Conservation (phyloP, 108 stramenopile genomes). For the Aurantiochytrium sp. region DNA sequence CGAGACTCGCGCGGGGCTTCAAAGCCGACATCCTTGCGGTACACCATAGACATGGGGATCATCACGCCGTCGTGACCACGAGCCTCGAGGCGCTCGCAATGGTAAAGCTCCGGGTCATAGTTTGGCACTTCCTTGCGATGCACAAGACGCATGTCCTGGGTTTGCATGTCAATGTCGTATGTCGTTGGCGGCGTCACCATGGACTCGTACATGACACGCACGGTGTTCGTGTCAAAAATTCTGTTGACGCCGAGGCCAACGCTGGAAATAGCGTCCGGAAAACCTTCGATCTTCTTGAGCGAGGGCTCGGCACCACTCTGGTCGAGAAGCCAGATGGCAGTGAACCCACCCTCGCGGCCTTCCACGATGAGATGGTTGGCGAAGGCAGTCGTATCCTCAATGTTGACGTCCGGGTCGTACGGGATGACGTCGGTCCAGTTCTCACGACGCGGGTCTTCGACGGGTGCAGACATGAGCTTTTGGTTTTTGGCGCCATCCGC, state of each 20-base stretch:
- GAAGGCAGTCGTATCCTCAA: slow-evolving; percentile 53
- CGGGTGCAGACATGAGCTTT: slow-evolving; percentile 30
- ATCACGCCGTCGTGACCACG: slow-evolving; percentile 66
- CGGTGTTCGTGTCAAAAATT: slow-evolving; percentile 60
- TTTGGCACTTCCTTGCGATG: slow-evolving; percentile 72
- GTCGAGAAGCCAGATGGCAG: slow-evolving; percentile 32
- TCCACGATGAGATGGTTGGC: slow-evolving; percentile 46
- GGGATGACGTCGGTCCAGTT: slow-evolving; percentile 44
- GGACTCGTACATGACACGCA: slow-evolving; percentile 72
- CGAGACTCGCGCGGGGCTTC: slow-evolving; percentile 42
- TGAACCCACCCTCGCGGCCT: slow-evolving; percentile 37
- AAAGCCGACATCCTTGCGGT: slow-evolving; percentile 57
- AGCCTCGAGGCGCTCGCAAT: slow-evolving; percentile 62
- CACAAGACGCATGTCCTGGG: slow-evolving; percentile 40
- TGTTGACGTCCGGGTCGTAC: slow-evolving; percentile 32
- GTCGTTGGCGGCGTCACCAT: slow-evolving; percentile 64
- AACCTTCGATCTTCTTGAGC: slow-evolving; percentile 30
- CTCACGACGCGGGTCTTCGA: slow-evolving; percentile 12
- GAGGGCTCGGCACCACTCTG: not conserved
- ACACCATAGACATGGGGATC: slow-evolving; percentile 73
- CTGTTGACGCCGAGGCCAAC: slow-evolving; percentile 55
- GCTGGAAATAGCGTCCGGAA: slow-evolving; percentile 71
- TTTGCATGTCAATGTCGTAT: slow-evolving; percentile 44
- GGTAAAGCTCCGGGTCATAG: slow-evolving; percentile 67
- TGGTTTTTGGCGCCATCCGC: slow-evolving; percentile 41